Percentiles rank a stretch among this genome's conserved stretches.
Conservation (phyloP, 805 yeast genomes). For the Kodamaea nitidulidarum region DNA sequence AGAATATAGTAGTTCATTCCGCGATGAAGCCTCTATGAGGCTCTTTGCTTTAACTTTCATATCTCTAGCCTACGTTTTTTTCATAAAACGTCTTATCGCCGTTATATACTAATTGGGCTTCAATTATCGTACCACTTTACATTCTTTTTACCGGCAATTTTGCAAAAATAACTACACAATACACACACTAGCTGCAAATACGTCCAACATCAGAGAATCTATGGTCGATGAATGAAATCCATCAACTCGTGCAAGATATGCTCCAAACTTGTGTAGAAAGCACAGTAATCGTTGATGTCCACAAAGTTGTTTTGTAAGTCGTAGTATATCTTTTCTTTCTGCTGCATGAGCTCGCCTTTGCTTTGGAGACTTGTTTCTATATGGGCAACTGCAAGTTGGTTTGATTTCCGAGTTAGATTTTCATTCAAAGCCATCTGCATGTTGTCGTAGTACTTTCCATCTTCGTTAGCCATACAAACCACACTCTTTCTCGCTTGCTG, state of each 20-base stretch:
- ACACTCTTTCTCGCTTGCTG: neutral
- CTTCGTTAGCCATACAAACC: neutral
- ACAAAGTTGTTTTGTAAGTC: constrained; percentile 42
- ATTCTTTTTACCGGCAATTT: too few species aligned
- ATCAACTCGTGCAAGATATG: constrained; percentile 37
- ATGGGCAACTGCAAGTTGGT: constrained; percentile 9
- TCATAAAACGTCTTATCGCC: too few species aligned
- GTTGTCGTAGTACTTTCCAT: constrained; percentile 4
- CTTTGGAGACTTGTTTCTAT: constrained; percentile 11
- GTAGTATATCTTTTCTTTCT: constrained; percentile 36
- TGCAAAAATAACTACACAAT: too few species aligned
- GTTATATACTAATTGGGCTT: too few species aligned
- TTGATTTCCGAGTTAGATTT: constrained; percentile 5
- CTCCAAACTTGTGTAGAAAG: constrained; percentile 40
- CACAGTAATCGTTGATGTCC: constrained; percentile 43
- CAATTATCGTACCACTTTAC: too few species aligned
- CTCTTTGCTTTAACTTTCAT: too few species aligned
- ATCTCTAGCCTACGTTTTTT: too few species aligned
- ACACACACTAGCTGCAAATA: too few species aligned
- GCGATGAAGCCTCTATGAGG: too few species aligned
- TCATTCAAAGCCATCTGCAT: constrained; percentile 5
- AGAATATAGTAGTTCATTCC: too few species aligned
- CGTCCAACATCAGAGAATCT: neutral
- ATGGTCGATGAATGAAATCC: constrained; percentile 27
- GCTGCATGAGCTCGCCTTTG: constrained; percentile 27